Percentiles rank a stretch among this genome's conserved stretches.
These are phyloP conservation scores for Rhizopus sp. DNA, from an alignment of 371 early-diverging fungal species.

Conservation along the genomic window DNA sequence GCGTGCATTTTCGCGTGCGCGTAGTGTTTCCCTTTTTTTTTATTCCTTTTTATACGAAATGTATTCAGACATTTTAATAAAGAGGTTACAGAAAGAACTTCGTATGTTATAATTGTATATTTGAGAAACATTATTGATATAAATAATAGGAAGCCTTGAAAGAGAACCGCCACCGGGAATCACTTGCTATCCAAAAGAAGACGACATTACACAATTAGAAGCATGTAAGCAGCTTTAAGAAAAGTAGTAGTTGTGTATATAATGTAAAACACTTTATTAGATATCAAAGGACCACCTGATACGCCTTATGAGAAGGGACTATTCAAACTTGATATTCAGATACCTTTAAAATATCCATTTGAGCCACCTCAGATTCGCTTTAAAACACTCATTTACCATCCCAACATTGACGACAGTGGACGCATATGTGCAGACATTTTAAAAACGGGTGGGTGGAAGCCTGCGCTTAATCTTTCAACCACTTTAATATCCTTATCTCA, in stretches of 20 bases:
- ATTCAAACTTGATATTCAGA: conserved; percentile 46
- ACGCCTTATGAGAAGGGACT: conserved; percentile 55
- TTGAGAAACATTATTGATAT: not conserved
- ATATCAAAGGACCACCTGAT: conserved; percentile 54
- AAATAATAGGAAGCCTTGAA: conserved; percentile 34
- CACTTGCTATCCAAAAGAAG: conserved; percentile 47
- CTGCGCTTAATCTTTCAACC: conserved; percentile 47
- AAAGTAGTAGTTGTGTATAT: not conserved
- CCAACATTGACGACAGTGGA: conserved; percentile 55
- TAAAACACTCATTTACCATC: conserved; percentile 55
- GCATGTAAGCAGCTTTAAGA: conserved; percentile 33
- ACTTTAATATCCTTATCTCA: conserved; percentile 40
- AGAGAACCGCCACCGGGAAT: conserved; percentile 55
- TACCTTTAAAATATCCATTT: conserved; percentile 51
- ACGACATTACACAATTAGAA: conserved; percentile 43
- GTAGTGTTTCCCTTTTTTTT: too few species aligned
- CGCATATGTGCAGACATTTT: conserved; percentile 60
- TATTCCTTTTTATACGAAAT: conserved; percentile 2
- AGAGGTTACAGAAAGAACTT: conserved; percentile 25
- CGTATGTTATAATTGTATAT: conserved; percentile 8
- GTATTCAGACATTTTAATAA: conserved; percentile 16
- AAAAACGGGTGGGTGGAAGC: conserved; percentile 56
- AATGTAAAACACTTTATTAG: conserved; percentile 13
- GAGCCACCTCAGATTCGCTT: conserved; percentile 57
- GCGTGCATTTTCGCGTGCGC: too few species aligned